These are phyloP conservation scores for Populus hybrid DNA, from an alignment of 441 rosid species.

Conservation along the genomic window DNA sequence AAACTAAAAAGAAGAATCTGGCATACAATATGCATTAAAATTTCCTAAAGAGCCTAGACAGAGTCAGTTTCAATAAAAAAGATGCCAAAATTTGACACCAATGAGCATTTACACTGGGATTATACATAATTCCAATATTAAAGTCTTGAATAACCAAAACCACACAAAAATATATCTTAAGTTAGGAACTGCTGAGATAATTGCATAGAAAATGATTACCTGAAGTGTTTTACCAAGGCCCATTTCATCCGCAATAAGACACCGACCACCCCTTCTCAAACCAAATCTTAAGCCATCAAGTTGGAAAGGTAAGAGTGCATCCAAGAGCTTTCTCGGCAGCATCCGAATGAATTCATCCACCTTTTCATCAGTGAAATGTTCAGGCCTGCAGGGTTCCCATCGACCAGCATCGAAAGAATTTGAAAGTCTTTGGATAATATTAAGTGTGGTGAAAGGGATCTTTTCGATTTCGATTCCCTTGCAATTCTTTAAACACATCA, in stretches of 20 bases:
- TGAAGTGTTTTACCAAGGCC: constrained; percentile 97
- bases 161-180: not conserved
- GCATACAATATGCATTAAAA: not conserved
- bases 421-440: constrained; percentile 70
- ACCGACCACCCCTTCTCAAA: constrained; percentile 81
- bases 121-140: not conserved
- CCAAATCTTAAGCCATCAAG: constrained; percentile 81
- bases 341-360: constrained; percentile 57
- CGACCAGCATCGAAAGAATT: constrained; percentile 43
- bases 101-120: not conserved
- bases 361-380: constrained; percentile 62
- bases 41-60: not conserved
- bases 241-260: constrained; percentile 99
- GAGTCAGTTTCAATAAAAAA: not conserved
- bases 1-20: not conserved
- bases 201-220: constrained; percentile 34
- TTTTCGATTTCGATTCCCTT: constrained; percentile 56
- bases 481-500: constrained; percentile 54
- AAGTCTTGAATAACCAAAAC: not conserved
- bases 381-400: constrained; percentile 81
- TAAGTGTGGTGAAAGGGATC: constrained; percentile 75
- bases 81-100: not conserved
- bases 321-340: constrained; percentile 60
- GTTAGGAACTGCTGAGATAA: not conserved
- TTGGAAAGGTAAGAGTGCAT: constrained; percentile 79